Evolutionary conservation across 1,284 basidiomycete species (phyloP).

Genomic region (Cystobasidium pallidum): DNA sequence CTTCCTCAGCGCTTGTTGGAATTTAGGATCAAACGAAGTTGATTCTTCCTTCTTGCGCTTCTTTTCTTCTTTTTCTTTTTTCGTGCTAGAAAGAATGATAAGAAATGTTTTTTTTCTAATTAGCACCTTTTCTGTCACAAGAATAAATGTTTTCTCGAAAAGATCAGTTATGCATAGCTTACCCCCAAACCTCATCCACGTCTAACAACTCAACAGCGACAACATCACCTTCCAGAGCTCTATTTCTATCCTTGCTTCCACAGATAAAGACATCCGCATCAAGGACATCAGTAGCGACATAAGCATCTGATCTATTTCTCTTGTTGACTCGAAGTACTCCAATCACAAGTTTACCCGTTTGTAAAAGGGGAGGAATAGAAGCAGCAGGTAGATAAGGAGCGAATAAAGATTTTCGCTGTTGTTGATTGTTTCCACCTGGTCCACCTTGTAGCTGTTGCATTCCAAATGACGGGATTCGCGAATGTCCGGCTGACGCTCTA

Average conservation of each 20-base stretch:
- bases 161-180: no score
- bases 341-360: conserved; percentile 97
- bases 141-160: no score
- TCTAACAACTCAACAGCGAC: conserved; percentile 98
- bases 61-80: conserved; percentile 99
- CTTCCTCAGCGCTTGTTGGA: conserved; percentile 66
- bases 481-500: conserved; percentile 91
- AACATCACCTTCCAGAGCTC: conserved; percentile 96
- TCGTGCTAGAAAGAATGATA: conserved; percentile 64
- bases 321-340: conserved; percentile 98
- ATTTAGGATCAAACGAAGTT: conserved; percentile 80
- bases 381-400: conserved; percentile 98
- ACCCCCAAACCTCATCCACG: conserved; percentile 56
- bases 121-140: no score
- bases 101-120: no score
- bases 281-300: conserved; percentile 97
- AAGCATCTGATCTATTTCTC: conserved; percentile 88
- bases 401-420: conserved; percentile 96
- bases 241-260: conserved; percentile 97
- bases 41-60: conserved; percentile 99
- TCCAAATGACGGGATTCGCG: conserved; percentile 90
- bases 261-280: conserved; percentile 98
- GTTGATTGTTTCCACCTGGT: conserved; percentile 62
- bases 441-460: conserved; percentile 64
- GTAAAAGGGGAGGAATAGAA: conserved; percentile 90